phyloP scores from a whole-genome alignment of 2,329 filamentous ascomycete genomes.

The Aspergillus ibericus region DNA sequence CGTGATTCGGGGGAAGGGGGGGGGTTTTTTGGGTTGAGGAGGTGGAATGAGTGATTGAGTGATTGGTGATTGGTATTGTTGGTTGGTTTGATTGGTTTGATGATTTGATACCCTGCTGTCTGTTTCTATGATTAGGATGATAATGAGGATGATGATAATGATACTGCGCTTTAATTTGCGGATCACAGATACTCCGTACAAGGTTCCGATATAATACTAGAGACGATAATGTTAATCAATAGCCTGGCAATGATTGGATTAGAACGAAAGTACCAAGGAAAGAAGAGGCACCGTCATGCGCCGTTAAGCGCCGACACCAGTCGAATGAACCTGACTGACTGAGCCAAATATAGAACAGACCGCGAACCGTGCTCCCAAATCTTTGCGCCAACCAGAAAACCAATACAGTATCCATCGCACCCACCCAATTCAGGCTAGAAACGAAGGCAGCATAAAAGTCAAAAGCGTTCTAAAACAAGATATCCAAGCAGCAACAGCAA shows the following conservation, averaged over 20 bases:
- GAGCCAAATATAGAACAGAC: not conserved
- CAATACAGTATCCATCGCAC: not conserved
- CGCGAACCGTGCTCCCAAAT: not conserved
- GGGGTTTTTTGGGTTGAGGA: not conserved
- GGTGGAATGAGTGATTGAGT: not conserved
- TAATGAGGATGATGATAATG: not conserved
- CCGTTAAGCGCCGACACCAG: not conserved
- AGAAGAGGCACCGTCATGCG: not conserved
- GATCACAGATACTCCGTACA: not conserved
- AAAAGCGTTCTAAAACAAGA: constrained; percentile 36
- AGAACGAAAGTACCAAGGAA: not conserved
- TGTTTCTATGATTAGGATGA: not conserved
- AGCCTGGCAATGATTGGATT: not conserved
- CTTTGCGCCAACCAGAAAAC: not conserved
- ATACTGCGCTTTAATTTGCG: constrained; percentile 2
- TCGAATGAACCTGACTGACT: not conserved
- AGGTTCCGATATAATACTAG: not conserved
- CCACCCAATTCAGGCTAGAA: not conserved
- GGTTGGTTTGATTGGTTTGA: not conserved
- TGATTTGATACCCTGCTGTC: constrained; percentile 3
- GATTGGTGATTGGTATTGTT: not conserved
- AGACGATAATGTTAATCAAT: not conserved
- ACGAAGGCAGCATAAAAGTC: constrained; percentile 10
- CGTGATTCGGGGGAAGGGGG: not conserved
- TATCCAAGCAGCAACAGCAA: constrained; percentile 53